These are phyloP conservation scores for Lepidium africanum DNA, from an alignment of 345 rosid genomes.

Conservation along the genomic window DNA sequence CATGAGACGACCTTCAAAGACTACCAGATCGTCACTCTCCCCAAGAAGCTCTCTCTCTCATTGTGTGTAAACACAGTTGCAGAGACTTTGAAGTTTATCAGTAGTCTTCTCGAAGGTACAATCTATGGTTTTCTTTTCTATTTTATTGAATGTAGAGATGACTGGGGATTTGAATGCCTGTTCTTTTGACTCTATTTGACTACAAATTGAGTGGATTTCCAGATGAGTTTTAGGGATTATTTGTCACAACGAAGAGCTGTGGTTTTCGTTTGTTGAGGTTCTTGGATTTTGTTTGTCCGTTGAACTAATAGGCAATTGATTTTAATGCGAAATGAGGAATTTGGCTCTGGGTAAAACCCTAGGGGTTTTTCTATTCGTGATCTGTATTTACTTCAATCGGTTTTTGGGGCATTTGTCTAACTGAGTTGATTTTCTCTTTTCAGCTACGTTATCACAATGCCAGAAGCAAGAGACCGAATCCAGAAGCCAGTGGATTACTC, in stretches of 20 bases:
- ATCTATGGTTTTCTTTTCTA: not conserved
- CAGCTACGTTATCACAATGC: slow-evolving; percentile 30
- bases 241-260: not conserved
- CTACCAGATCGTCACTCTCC: slow-evolving; percentile 16
- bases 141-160: not conserved
- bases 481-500: slow-evolving; percentile 47
- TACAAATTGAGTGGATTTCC: not conserved
- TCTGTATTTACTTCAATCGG: not conserved
- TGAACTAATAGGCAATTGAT: not conserved
- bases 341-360: not conserved
- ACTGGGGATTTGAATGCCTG: not conserved
- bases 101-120: not conserved
- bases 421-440: not conserved
- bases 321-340: not conserved
- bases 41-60: not conserved
- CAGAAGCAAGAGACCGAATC: slow-evolving; percentile 67
- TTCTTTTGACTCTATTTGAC: slow-evolving; percentile 3
- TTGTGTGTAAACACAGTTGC: not conserved
- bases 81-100: not conserved
- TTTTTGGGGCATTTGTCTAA: not conserved
- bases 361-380: not conserved
- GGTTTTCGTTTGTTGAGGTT: not conserved
- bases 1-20: slow-evolving; percentile 10
- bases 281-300: not conserved
- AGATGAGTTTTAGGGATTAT: not conserved